Percentiles rank a stretch among this genome's conserved stretches.
These are phyloP conservation scores for Agaricus blazei DNA, from an alignment of 768 basidiomycete species.

Conservation along the genomic window DNA sequence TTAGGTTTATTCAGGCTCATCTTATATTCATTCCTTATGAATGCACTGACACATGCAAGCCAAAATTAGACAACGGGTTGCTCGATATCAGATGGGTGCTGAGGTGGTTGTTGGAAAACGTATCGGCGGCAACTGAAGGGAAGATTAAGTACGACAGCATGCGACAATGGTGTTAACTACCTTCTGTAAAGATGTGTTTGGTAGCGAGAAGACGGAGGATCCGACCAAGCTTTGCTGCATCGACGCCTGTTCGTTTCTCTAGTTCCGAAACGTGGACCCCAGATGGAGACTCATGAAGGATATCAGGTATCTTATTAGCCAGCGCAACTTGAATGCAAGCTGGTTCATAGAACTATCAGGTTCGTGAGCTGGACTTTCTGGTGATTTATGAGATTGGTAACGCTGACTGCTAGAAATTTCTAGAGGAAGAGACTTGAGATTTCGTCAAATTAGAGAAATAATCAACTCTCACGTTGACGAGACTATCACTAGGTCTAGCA, in stretches of 20 bases:
- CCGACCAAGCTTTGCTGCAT: constrained; percentile 30
- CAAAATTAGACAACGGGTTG: constrained; percentile 21
- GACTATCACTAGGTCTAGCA: constrained; percentile 17
- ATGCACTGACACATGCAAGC: constrained; percentile 18
- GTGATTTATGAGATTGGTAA: neutral
- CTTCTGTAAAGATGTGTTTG: constrained; percentile 33
- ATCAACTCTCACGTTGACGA: constrained; percentile 20
- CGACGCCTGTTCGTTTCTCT: constrained; percentile 22
- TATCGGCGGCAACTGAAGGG: constrained; percentile 22
- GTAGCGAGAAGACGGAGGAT: constrained; percentile 34
- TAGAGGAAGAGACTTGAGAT: neutral
- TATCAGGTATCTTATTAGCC: constrained; percentile 32
- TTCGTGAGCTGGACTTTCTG: neutral
- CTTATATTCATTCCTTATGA: neutral
- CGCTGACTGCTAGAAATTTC: constrained; percentile 12
- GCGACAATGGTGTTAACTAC: constrained; percentile 3
- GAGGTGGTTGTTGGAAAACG: constrained; percentile 33
- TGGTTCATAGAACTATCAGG: constrained; percentile 23
- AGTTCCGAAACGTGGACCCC: constrained; percentile 32
- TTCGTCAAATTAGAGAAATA: neutral
- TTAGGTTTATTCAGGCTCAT: neutral
- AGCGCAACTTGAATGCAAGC: constrained; percentile 28
- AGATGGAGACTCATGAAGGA: constrained; percentile 26
- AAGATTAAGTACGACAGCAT: neutral
- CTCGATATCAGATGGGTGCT: constrained; percentile 22